Conservation (phyloP, 2,329 filamentous ascomycete genomes). For the Fusarium aywerte region DNA sequence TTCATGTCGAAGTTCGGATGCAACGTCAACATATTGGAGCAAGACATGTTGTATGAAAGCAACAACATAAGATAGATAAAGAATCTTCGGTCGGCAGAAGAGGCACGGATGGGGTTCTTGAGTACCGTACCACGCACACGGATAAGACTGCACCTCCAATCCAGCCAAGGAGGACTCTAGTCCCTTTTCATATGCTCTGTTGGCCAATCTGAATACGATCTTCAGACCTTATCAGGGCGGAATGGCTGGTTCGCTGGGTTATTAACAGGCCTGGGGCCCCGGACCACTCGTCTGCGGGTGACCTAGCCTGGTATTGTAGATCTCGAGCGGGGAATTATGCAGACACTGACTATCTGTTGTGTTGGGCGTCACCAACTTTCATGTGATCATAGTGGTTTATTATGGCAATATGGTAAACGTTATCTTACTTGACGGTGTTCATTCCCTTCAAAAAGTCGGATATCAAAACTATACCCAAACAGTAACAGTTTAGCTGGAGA, state of each 20-base stretch:
- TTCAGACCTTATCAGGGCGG: conserved; percentile 30
- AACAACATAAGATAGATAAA: neutral
- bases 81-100: conserved; percentile 3
- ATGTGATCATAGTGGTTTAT: conserved; percentile 6
- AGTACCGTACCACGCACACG: conserved; percentile 17
- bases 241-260: conserved; percentile 8
- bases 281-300: conserved; percentile 16
- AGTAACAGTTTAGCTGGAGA: conserved; percentile 9
- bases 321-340: conserved; percentile 24
- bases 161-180: conserved; percentile 3
- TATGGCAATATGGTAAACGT: neutral
- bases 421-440: conserved; percentile 2
- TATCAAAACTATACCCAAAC: conserved; percentile 23
- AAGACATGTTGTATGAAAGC: neutral
- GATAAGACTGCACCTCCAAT: conserved; percentile 19
- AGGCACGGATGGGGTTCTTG: conserved; percentile 29
- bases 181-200: conserved; percentile 5
- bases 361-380: neutral
- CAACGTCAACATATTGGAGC: neutral
- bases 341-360: neutral
- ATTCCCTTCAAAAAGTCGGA: conserved; percentile 7
- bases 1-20: conserved; percentile 10
- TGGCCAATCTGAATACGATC: conserved; percentile 28
- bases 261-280: conserved; percentile 34
- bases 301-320: conserved; percentile 23